These are phyloP conservation scores for Trypanosoma rangeli DNA, from an alignment of 208 protist species.

Conservation along the genomic window DNA sequence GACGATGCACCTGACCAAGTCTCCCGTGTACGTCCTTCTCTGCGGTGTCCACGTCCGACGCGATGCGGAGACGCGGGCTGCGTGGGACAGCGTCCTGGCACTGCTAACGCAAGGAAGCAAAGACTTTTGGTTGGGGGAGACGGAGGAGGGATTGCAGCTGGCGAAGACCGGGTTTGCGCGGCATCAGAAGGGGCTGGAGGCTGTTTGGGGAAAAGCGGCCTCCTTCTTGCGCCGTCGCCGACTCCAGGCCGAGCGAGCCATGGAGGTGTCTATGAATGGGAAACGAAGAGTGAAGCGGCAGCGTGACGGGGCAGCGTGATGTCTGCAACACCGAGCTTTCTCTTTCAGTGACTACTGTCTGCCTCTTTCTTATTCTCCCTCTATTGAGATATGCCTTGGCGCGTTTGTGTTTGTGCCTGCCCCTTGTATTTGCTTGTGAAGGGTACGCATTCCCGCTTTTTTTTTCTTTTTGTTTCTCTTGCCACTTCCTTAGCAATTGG, in stretches of 20 bases:
- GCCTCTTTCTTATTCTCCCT: no score
- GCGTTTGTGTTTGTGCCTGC: no score
- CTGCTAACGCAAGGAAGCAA: slow-evolving; percentile 23
- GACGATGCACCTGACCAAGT: slow-evolving; percentile 75
- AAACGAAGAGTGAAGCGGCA: background rate
- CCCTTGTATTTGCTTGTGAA: no score
- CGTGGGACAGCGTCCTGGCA: slow-evolving; percentile 4
- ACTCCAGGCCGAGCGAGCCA: slow-evolving; percentile 42
- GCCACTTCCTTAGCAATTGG: no score
- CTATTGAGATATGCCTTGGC: no score
- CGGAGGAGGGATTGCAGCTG: slow-evolving; percentile 50
- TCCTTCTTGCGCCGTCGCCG: slow-evolving; percentile 41
- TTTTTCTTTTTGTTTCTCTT: no score
- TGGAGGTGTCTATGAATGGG: background rate
- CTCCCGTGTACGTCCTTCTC: slow-evolving; percentile 64
- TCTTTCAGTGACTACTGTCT: no score
- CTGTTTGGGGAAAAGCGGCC: slow-evolving; percentile 41
- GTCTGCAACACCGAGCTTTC: background rate
- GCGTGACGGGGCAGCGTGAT: background rate
- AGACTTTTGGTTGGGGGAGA: slow-evolving; percentile 70
- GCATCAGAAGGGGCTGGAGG: slow-evolving; percentile 37
- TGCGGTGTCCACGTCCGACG: slow-evolving; percentile 2
- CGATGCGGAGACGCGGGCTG: background rate
- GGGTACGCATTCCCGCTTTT: no score
- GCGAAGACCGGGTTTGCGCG: slow-evolving; percentile 44